Base-by-base conservation (phyloP, 805 yeast species). In the Blastobotrys attinorum region DNA sequence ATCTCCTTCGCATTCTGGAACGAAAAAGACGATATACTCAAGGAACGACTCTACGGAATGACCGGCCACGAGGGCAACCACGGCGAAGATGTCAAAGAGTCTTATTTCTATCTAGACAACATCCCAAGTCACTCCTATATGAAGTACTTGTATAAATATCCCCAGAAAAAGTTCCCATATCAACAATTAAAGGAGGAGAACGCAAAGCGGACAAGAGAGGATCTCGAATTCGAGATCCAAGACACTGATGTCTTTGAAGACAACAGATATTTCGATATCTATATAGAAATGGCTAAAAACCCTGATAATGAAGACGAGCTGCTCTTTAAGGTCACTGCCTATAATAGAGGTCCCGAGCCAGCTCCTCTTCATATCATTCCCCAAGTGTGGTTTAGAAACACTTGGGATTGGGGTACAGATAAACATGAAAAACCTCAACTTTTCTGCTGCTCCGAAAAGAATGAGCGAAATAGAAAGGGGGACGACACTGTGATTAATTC, bases 1-100 rank as follows among this genome's bases (percentile, higher is more conserved):
- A 62, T 85, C 53, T 74, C 83, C n/a, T 70, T 88, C 69, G 95
- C 89, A 2, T 69, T 89, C 48, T 88, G 97, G 97, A 88, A 88
- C 66, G 95, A 84, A 52, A 70, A 85, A 53, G 97, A 88, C 64
- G 79, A 76, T 35, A 75, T 86, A 53, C 71, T 88, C 61, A 88
- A 88, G 63, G 97, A 88, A 60, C 80, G 86, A 51, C 70, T 83
- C 49, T 88, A 81, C 62, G 97, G 97, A 2, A 73, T 87, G 32
- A 87, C 96, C 22, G 94, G 94, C 41, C 87, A 85, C 11, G 89
- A 88, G 60, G 97, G 96, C 10, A 89, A 89, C 61, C 97, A 88
- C 62, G 97, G 97, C 44, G 97, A 88, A 60, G 97, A 88, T 61
- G 96, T 86, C 47, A 88, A 88, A 65, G 67, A 63, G 44, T 59